These are phyloP conservation scores for Eucalyptus marginata DNA, from an alignment of 345 rosid genomes.

Conservation along the genomic window DNA sequence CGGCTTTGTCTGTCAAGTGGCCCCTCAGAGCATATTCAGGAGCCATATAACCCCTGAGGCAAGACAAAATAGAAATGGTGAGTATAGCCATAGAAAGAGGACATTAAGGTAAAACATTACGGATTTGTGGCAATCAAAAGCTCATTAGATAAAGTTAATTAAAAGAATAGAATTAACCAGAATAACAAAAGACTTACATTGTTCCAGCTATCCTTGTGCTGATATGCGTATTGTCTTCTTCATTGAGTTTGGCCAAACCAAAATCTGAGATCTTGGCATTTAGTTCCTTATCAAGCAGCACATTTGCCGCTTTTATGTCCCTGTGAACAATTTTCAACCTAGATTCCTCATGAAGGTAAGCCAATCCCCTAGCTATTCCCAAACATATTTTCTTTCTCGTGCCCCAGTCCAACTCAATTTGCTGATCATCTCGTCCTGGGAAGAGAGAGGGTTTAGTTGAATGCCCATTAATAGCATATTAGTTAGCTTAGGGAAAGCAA, in stretches of 20 bases:
- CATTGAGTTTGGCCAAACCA: conserved; percentile 31
- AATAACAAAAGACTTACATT: background rate
- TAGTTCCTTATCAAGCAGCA: too few species aligned
- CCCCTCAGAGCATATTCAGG: conserved; percentile 39
- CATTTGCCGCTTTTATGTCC: too few species aligned
- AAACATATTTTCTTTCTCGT: conserved; percentile 38
- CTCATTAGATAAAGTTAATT: background rate
- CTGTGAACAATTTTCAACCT: too few species aligned
- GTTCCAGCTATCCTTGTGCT: background rate
- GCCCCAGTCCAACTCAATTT: conserved; percentile 35
- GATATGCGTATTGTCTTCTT: conserved; percentile 61
- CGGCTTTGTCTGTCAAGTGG: conserved; percentile 88
- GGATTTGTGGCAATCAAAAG: too few species aligned
- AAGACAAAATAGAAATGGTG: too few species aligned
- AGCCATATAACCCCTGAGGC: too few species aligned
- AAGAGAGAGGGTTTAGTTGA: background rate
- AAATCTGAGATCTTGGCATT: too few species aligned
- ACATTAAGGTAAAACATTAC: too few species aligned
- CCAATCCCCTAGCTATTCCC: conserved; percentile 46
- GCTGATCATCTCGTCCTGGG: conserved; percentile 27
- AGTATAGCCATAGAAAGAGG: too few species aligned
- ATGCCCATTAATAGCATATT: background rate
- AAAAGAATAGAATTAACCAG: background rate
- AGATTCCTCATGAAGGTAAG: conserved; percentile 23
- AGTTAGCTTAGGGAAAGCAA: background rate